phyloP scores from a whole-genome alignment of 495 filamentous ascomycete genomes.

The Sabuloglossum arenarium region DNA sequence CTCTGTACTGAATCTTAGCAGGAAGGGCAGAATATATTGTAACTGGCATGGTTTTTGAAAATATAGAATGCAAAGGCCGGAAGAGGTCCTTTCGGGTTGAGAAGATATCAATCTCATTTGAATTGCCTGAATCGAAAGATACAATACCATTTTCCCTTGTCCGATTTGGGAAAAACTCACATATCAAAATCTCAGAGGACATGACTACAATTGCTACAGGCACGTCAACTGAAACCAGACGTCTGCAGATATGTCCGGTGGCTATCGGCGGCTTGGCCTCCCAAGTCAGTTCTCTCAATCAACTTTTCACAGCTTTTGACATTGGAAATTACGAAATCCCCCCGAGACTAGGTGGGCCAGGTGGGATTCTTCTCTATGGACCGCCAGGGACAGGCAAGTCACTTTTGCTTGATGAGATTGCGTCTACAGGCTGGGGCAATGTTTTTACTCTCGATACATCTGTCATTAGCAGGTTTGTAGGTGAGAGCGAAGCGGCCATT shows the following conservation, averaged over 20 bases:
- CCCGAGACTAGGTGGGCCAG: slow-evolving; percentile 17
- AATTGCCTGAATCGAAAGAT: slow-evolving; percentile 15
- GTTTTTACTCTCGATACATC: slow-evolving; percentile 38
- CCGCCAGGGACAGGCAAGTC: slow-evolving; percentile 70
- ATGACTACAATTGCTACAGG: background rate
- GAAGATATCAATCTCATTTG: slow-evolving; percentile 19
- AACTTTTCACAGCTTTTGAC: slow-evolving; percentile 39
- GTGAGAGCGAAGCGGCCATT: slow-evolving; percentile 30
- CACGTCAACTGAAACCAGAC: background rate
- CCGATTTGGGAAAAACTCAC: background rate
- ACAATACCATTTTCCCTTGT: background rate
- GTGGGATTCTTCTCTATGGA: slow-evolving; percentile 57
- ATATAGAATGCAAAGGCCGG: slow-evolving; percentile 25
- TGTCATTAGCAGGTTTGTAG: slow-evolving; percentile 23
- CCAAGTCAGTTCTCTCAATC: slow-evolving; percentile 25
- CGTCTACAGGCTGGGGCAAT: slow-evolving; percentile 43
- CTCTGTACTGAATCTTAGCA: slow-evolving; percentile 18
- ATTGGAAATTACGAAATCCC: background rate
- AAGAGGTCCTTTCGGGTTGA: slow-evolving; percentile 24
- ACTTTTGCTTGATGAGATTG: slow-evolving; percentile 43
- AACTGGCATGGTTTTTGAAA: slow-evolving; percentile 24
- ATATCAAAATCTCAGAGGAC: background rate
- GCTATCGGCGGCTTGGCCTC: slow-evolving; percentile 5
- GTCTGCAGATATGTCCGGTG: background rate
- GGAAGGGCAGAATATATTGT: slow-evolving; percentile 21